Percentiles rank a stretch among this genome's conserved stretches.
These are phyloP conservation scores for Kazachstania bromeliacearum DNA, from an alignment of 805 yeast species.

Conservation along the genomic window DNA sequence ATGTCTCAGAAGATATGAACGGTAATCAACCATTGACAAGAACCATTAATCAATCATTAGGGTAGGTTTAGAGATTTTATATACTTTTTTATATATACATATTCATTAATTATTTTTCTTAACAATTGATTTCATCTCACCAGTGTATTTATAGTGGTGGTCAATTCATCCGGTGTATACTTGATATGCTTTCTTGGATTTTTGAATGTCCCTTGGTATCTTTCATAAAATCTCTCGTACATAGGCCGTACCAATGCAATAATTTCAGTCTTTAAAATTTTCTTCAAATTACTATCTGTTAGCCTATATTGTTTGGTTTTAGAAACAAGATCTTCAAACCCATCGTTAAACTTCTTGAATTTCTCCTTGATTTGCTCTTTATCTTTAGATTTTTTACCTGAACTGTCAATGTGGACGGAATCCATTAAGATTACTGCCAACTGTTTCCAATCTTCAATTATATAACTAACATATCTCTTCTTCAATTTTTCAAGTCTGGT, in stretches of 20 bases:
- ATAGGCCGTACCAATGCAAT: constrained; percentile 66
- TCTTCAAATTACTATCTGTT: constrained; percentile 56
- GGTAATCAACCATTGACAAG: background rate
- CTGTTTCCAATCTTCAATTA: constrained; percentile 70
- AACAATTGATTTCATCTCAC: constrained; percentile 21
- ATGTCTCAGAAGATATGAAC: background rate
- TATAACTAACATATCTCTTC: constrained; percentile 62
- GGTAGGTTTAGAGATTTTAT: background rate
- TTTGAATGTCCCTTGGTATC: constrained; percentile 33
- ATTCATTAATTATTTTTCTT: constrained; percentile 6
- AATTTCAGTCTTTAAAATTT: constrained; percentile 59
- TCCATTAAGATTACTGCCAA: constrained; percentile 72
- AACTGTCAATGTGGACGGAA: constrained; percentile 50
- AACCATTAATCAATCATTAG: constrained; percentile 2
- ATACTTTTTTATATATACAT: constrained; percentile 1
- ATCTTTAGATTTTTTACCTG: constrained; percentile 56
- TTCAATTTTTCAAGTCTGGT: constrained; percentile 59
- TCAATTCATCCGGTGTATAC: constrained; percentile 28
- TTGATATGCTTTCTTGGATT: constrained; percentile 31
- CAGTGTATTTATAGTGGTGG: constrained; percentile 20
- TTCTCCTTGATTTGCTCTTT: constrained; percentile 76
- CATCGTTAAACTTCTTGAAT: constrained; percentile 70
- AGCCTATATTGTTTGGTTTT: constrained; percentile 58
- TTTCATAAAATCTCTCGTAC: constrained; percentile 76
- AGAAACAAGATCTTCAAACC: constrained; percentile 67